A percentile compares a stretch with the other conserved stretches of the same genome.
Conservation (phyloP, 2,329 filamentous ascomycete species). For the Anisogramma anomala region DNA sequence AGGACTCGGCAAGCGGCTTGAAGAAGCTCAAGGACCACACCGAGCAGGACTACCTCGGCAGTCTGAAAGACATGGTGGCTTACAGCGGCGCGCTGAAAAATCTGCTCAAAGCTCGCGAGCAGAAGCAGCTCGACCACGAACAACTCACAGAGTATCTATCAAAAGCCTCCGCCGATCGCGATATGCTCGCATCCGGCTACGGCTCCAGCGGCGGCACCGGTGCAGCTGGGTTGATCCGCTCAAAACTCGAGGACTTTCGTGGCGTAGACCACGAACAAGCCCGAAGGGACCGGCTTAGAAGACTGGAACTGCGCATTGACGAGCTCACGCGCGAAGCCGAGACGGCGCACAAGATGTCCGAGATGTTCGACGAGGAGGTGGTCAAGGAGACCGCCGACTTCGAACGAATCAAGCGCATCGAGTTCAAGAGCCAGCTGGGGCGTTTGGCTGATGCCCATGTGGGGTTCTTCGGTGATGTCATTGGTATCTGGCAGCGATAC, state of each 20-base stretch:
- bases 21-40: slow-evolving; percentile 78
- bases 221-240: slow-evolving; percentile 75
- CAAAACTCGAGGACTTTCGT: slow-evolving; percentile 91
- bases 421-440: slow-evolving; percentile 81
- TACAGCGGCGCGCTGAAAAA: slow-evolving; percentile 81
- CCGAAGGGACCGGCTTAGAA: slow-evolving; percentile 73
- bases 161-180: slow-evolving; percentile 78
- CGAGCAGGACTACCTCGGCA: slow-evolving; percentile 90
- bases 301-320: slow-evolving; percentile 85
- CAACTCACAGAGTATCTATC: slow-evolving; percentile 90
- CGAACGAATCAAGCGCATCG: slow-evolving; percentile 87
- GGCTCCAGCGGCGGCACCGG: slow-evolving; percentile 34
- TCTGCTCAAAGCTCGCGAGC: slow-evolving; percentile 84
- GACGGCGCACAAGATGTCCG: slow-evolving; percentile 70
- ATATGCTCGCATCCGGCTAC: slow-evolving; percentile 58
- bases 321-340: slow-evolving; percentile 85
- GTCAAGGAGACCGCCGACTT: slow-evolving; percentile 88
- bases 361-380: slow-evolving; percentile 93
- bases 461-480: slow-evolving; percentile 69
- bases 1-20: slow-evolving; percentile 69
- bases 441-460: slow-evolving; percentile 76
- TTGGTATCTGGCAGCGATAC: slow-evolving; percentile 80
- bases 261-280: slow-evolving; percentile 94
- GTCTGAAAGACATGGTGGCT: slow-evolving; percentile 86
- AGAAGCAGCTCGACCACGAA: slow-evolving; percentile 97